Base-by-base conservation (phyloP, 331 rosid species). In the Acacia pycnantha region DNA sequence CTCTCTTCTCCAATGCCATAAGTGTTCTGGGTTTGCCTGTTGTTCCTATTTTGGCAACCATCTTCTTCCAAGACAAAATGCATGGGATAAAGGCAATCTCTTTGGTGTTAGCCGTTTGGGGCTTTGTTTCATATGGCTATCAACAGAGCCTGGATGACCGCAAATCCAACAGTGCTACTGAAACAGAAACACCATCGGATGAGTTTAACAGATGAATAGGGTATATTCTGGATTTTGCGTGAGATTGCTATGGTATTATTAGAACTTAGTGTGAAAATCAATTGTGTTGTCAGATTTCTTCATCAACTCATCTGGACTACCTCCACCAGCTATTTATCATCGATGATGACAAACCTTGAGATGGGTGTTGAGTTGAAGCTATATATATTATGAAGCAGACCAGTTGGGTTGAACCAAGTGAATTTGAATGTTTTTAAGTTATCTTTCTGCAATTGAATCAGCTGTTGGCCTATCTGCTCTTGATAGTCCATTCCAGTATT, bases 21-120 rank as follows among this genome's bases (percentile, higher is more conserved):
- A 68, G 90, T 11, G 87, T 79, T 73, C 12, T 88, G 84, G 96
- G 90, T 43, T 81, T 88, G 81, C 97, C 96, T 31, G 29, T 89
- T n/a, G 82, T 89, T 83, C 98, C 94, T 5, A 81, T 92, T 76
- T 46, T 87, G 5, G 97, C 96, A 19, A 90, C 86, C 64, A 3
- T 91, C 15, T 64, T 92, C 70, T 89, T 91, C 74, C 90, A 90
- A 16, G 97, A 94, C 14, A 84, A 81, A 77, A 85, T 92, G 92
- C 22, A 84, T 72, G 95, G 94, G 51, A 35, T 91, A 16, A 92
- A 94, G 88, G 90, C 51, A 21, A 80, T 92, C 5, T 89, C 97
- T 48, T 59, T 92, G 94, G 73, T 91, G 33, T 86, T 94, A 72
- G 91, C 94, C 16, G 44, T 88, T 40, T 91, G 97, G 97, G 97